These are phyloP conservation scores for Diatrype stigma DNA, from an alignment of 2,329 filamentous ascomycete genomes.

Conservation along the genomic window DNA sequence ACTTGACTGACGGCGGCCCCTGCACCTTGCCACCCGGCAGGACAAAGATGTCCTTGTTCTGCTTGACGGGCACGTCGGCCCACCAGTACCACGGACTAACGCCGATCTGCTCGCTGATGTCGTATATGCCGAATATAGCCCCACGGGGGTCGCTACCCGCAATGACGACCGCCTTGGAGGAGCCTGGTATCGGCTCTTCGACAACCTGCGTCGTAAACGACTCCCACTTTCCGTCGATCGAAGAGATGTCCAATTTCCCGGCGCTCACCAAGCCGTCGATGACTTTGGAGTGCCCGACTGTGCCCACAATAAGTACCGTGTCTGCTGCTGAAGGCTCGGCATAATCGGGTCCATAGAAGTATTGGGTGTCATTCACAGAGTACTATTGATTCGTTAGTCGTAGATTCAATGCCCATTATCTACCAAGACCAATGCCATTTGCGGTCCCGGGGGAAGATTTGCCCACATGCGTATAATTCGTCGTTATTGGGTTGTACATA, in stretches of 20 bases:
- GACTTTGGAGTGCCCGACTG: conserved; percentile 58
- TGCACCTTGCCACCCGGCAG: conserved; percentile 51
- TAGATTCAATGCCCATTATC: not conserved
- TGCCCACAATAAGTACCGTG: conserved; percentile 64
- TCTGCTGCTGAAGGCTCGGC: conserved; percentile 36
- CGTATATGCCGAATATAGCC: conserved; percentile 67
- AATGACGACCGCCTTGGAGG: conserved; percentile 59
- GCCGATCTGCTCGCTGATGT: conserved; percentile 68
- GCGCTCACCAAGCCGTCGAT: conserved; percentile 55
- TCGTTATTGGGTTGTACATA: conserved; percentile 38
- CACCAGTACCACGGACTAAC: conserved; percentile 69
- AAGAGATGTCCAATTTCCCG: conserved; percentile 53
- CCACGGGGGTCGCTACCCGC: conserved; percentile 55
- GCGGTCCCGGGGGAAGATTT: not conserved
- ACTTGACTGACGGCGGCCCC: conserved; percentile 59
- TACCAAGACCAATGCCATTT: not conserved
- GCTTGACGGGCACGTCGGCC: conserved; percentile 55
- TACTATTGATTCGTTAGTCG: conserved; percentile 31
- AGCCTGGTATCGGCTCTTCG: conserved; percentile 51
- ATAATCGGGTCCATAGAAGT: conserved; percentile 43
- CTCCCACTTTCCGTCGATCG: conserved; percentile 64
- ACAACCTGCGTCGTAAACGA: conserved; percentile 60
- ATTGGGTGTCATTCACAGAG: conserved; percentile 34
- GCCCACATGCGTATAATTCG: conserved; percentile 44
- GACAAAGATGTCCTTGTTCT: conserved; percentile 51